phyloP scores from a whole-genome alignment of 2,329 filamentous ascomycete species.

The Aspergillus carbonarius region DNA sequence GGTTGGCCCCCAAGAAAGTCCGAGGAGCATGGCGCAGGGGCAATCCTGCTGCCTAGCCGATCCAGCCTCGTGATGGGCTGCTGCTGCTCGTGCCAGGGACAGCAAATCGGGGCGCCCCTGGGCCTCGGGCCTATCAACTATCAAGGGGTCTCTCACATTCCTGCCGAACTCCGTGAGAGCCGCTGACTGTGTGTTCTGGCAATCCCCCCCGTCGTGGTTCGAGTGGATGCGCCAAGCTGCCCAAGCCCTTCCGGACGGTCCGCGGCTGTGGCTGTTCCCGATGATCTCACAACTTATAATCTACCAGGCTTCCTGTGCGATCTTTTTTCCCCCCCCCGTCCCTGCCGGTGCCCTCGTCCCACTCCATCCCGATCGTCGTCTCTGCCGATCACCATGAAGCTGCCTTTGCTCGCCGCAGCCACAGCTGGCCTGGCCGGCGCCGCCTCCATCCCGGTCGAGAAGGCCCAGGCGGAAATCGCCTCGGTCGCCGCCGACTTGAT shows the following conservation, averaged over 20 bases:
- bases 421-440: conserved; percentile 10
- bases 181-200: background rate
- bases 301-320: background rate
- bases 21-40: background rate
- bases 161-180: background rate
- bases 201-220: background rate
- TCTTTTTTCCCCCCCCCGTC: background rate
- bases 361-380: background rate
- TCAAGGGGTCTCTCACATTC: background rate
- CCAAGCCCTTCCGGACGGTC: conserved; percentile 6
- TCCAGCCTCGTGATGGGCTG: background rate
- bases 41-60: conserved; percentile 1
- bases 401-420: conserved; percentile 6
- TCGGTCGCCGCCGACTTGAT: conserved; percentile 4
- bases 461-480: background rate
- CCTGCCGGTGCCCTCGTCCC: background rate
- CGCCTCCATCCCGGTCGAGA: background rate
- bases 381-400: conserved; percentile 14
- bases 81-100: background rate
- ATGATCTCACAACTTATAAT: background rate
- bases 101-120: background rate
- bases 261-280: background rate
- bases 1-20: background rate
- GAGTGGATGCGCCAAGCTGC: conserved; percentile 1
- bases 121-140: background rate